These are phyloP conservation scores for Taiozyma onychis DNA, from an alignment of 1,139 yeast genomes.

Conservation along the genomic window DNA sequence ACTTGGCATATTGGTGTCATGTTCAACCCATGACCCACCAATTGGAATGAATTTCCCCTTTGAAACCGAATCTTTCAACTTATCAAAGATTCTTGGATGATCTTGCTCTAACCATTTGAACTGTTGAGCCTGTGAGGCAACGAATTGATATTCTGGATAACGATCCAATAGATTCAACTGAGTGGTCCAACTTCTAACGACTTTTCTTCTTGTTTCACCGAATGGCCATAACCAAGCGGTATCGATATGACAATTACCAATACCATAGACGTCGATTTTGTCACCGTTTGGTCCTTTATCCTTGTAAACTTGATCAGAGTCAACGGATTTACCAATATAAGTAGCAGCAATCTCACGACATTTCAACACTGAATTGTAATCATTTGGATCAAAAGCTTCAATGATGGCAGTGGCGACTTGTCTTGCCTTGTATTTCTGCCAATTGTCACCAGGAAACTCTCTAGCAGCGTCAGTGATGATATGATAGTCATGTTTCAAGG, in stretches of 20 bases:
- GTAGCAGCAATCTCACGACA: conserved; percentile 66
- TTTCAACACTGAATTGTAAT: conserved; percentile 41
- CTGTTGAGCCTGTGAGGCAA: conserved; percentile 94
- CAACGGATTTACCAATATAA: conserved; percentile 59
- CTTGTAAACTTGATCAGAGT: conserved; percentile 53
- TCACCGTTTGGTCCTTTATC: conserved; percentile 24
- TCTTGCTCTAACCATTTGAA: conserved; percentile 84
- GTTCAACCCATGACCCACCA: conserved; percentile 98
- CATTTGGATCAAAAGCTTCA: conserved; percentile 65
- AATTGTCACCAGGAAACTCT: conserved; percentile 65
- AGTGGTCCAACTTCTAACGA: conserved; percentile 93
- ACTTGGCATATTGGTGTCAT: conserved; percentile 89
- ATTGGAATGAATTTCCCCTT: conserved; percentile 79
- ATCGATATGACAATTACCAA: conserved; percentile 96
- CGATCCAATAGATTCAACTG: conserved; percentile 79
- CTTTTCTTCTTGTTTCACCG: conserved; percentile 88
- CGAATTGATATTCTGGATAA: conserved; percentile 91
- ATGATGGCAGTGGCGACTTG: conserved; percentile 73
- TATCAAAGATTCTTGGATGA: conserved; percentile 71
- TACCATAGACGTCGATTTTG: conserved; percentile 58
- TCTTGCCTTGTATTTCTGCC: conserved; percentile 84
- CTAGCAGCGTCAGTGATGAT: conserved; percentile 87
- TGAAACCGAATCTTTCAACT: conserved; percentile 54
- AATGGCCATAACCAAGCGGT: conserved; percentile 99
- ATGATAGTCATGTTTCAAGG: conserved; percentile 77